A percentile compares a stretch with the other conserved stretches of the same genome.
These are phyloP conservation scores for Dactylellina parvicollis DNA, from an alignment of 2,329 filamentous ascomycete genomes.

Conservation along the genomic window DNA sequence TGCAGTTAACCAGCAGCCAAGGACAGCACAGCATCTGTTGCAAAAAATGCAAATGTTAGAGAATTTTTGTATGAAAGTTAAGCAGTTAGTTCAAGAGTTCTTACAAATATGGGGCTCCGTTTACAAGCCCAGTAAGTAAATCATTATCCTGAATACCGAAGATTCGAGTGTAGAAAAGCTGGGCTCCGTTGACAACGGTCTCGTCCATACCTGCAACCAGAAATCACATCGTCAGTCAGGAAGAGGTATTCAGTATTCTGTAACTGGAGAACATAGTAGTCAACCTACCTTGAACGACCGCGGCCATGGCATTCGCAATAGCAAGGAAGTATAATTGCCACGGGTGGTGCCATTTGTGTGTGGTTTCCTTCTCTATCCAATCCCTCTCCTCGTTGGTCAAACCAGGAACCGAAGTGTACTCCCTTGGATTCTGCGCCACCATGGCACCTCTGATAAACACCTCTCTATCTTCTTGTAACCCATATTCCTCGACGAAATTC, in stretches of 20 bases:
- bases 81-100: neutral
- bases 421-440: conserved; percentile 66
- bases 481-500: conserved; percentile 65
- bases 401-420: conserved; percentile 66
- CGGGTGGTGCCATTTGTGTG: conserved; percentile 76
- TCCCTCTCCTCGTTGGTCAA: conserved; percentile 70
- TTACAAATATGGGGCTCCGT: conserved; percentile 65
- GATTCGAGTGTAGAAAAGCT: conserved; percentile 70
- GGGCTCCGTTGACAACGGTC: conserved; percentile 75
- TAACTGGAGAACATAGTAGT: conserved; percentile 65
- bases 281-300: conserved; percentile 71
- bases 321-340: conserved; percentile 73
- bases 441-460: conserved; percentile 66
- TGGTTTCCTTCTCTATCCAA: conserved; percentile 70
- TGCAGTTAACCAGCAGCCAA: conserved; percentile 76
- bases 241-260: conserved; percentile 18
- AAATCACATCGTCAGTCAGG: too few species aligned
- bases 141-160: conserved; percentile 69
- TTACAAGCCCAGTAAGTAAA: conserved; percentile 69
- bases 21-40: conserved; percentile 70
- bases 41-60: conserved; percentile 66
- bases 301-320: conserved; percentile 72
- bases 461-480: conserved; percentile 19
- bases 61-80: neutral
- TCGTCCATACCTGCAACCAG: conserved; percentile 65